Conservation (phyloP, 495 filamentous ascomycete species). For the Stereocaulon alpinum region DNA sequence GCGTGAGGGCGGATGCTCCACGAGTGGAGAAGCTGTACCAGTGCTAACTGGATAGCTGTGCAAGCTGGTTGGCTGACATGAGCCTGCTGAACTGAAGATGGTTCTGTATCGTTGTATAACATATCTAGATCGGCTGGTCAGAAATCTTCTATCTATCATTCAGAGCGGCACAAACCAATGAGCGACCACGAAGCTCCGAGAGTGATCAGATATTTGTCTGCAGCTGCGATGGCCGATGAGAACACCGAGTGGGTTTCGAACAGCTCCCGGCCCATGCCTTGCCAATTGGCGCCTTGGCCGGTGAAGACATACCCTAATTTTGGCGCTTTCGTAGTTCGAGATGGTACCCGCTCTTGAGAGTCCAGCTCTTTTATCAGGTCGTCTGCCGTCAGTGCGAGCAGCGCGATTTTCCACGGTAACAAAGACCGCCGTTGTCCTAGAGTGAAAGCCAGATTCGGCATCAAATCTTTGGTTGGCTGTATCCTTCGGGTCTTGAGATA, state of each 20-base stretch:
- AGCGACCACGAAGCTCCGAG: constrained; percentile 27
- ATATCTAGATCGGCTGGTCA: neutral
- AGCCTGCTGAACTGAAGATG: constrained; percentile 6
- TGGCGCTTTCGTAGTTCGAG: neutral
- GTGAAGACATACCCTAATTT: constrained; percentile 24
- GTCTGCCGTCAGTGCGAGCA: neutral
- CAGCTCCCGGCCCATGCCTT: constrained; percentile 28
- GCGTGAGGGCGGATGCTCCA: constrained; percentile 29
- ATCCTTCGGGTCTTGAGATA: neutral
- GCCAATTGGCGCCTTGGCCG: constrained; percentile 31
- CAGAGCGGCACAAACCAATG: constrained; percentile 5
- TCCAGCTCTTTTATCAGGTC: neutral
- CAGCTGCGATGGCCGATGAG: constrained; percentile 20
- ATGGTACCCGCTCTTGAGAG: neutral
- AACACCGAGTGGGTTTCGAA: constrained; percentile 25
- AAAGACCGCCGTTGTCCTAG: constrained; percentile 9
- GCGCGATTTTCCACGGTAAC: constrained; percentile 6
- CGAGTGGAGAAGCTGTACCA: constrained; percentile 28
- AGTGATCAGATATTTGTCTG: constrained; percentile 22
- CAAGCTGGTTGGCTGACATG: constrained; percentile 30
- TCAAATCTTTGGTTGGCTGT: neutral
- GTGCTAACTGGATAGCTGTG: constrained; percentile 31
- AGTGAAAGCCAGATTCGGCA: constrained; percentile 20
- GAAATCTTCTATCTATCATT: neutral
- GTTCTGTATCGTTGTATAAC: neutral